Percentiles rank a stretch among this genome's conserved stretches.
Evolutionary conservation across 495 filamentous ascomycete genomes (phyloP).

Genomic region (Tuber aestivum): DNA sequence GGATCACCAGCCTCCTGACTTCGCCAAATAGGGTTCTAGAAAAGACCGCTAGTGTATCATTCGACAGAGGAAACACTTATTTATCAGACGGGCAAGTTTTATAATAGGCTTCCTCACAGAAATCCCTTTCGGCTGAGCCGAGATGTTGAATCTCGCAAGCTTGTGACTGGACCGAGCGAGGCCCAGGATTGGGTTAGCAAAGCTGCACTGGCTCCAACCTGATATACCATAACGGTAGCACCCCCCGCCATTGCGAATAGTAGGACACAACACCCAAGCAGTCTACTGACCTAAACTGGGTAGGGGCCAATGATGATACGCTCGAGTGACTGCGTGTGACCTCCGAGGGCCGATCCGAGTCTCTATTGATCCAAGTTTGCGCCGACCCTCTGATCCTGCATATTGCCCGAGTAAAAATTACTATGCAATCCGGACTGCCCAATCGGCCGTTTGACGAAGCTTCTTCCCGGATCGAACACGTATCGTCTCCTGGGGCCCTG

Average conservation of each 20-base stretch:
- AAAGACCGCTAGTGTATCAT: neutral
- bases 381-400: neutral
- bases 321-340: slow-evolving; percentile 1
- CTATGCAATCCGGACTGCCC: neutral
- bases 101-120: neutral
- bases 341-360: neutral
- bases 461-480: neutral
- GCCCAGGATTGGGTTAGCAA: neutral
- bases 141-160: neutral
- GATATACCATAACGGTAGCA: neutral
- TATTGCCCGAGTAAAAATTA: neutral
- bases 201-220: neutral
- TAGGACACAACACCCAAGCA: neutral
- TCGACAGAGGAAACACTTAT: neutral
- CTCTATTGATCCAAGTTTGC: neutral
- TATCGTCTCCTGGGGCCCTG: neutral
- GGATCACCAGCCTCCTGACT: neutral
- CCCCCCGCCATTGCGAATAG: neutral
- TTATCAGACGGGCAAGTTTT: neutral
- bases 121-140: neutral
- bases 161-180: neutral
- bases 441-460: neutral
- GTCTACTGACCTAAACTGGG: neutral
- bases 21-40: neutral
- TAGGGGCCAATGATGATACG: neutral